A percentile compares a stretch with the other conserved stretches of the same genome.
These are phyloP conservation scores for Vitis rotundifolia DNA, from an alignment of 164 flowering plant species.

Conservation along the genomic window DNA sequence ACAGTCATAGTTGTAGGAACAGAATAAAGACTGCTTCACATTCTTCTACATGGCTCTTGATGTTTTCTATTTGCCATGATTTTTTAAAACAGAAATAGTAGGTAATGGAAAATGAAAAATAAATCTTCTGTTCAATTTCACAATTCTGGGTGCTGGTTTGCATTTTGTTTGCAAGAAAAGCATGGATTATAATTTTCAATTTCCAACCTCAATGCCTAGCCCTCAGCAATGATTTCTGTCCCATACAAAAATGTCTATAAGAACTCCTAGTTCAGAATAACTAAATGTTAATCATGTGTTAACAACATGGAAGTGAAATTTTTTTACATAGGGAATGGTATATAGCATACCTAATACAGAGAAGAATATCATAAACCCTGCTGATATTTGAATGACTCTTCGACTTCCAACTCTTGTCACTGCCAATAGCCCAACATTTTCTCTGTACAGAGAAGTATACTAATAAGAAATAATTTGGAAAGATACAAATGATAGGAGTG, in stretches of 20 bases:
- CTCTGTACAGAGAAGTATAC: constrained; percentile 37
- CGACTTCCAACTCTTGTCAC: constrained; percentile 77
- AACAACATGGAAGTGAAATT: not conserved
- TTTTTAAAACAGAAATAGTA: too few species aligned
- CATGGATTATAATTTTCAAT: not conserved
- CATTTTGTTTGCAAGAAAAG: not conserved
- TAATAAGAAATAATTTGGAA: not conserved
- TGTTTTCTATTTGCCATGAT: too few species aligned
- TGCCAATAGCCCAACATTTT: constrained; percentile 79
- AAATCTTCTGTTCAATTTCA: not conserved
- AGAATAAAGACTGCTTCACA: too few species aligned
- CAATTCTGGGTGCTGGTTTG: not conserved
- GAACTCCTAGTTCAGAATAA: constrained; percentile 2
- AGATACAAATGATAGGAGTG: not conserved
- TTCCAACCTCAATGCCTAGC: not conserved
- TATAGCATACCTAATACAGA: constrained; percentile 60
- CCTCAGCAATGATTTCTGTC: constrained; percentile 1
- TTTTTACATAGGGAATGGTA: not conserved
- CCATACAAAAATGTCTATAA: not conserved
- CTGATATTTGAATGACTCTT: constrained; percentile 70
- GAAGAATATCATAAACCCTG: constrained; percentile 74
- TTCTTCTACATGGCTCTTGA: too few species aligned
- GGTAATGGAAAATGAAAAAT: too few species aligned
- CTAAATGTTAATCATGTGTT: not conserved
- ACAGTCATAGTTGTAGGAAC: not conserved